Conservation (phyloP, 148 eudicot genomes). For the Rhododendron vialii region DNA sequence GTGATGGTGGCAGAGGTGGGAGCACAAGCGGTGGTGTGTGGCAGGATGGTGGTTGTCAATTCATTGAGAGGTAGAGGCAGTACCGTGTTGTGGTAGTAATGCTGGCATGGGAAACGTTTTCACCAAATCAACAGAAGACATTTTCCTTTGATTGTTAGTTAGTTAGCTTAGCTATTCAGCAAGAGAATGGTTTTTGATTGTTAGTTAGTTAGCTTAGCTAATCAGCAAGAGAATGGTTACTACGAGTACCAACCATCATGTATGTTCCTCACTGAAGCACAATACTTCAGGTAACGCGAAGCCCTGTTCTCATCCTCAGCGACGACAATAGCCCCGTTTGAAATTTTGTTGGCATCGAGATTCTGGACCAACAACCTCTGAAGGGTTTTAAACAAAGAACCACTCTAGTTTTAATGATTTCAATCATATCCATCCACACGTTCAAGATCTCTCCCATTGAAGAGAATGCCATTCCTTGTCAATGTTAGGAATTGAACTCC, state of each 20-base stretch:
- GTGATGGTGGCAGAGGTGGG: background rate
- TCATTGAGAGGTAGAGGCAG: background rate
- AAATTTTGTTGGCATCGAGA: slow-evolving; percentile 39
- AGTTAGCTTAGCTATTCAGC: background rate
- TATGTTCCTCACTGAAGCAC: slow-evolving; percentile 69
- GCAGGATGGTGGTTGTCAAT: background rate
- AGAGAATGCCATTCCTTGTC: no score
- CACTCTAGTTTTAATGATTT: slow-evolving; percentile 8
- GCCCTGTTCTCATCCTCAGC: slow-evolving; percentile 52
- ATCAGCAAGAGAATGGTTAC: background rate
- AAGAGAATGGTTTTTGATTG: background rate
- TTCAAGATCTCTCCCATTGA: no score
- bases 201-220: background rate
- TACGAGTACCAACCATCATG: slow-evolving; percentile 43
- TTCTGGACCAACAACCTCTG: slow-evolving; percentile 62
- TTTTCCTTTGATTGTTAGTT: background rate
- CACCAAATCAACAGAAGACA: background rate
- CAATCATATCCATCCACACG: no score
- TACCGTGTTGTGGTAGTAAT: background rate
- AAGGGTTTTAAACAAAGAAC: slow-evolving; percentile 43
- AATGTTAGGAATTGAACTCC: no score
- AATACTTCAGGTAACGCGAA: no score
- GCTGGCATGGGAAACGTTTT: background rate
- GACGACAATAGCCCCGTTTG: slow-evolving; percentile 39
- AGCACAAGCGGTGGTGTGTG: background rate